Evolutionary conservation across 805 yeast species (phyloP).

Genomic region (Priceomyces carsonii): DNA sequence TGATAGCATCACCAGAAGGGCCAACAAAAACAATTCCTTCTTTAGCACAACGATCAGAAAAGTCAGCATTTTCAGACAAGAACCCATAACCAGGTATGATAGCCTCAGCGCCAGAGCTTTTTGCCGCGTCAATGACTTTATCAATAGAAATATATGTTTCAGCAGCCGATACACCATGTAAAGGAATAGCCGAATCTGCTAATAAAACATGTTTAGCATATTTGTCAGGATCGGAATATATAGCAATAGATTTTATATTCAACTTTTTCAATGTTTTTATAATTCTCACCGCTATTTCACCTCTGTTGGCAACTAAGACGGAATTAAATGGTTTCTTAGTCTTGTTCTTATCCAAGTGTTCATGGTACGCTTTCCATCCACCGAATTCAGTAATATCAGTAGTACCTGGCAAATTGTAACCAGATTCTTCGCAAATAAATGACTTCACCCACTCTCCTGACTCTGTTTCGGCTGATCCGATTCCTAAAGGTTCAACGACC

Average conservation of each 20-base stretch:
- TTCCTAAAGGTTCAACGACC: slow-evolving; percentile 95
- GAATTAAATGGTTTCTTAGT: slow-evolving; percentile 64
- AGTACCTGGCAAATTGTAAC: slow-evolving; percentile 72
- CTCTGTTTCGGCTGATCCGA: slow-evolving; percentile 85
- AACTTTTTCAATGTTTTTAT: slow-evolving; percentile 83
- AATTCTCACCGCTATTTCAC: slow-evolving; percentile 95
- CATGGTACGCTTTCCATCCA: slow-evolving; percentile 78
- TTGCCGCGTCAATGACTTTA: slow-evolving; percentile 84
- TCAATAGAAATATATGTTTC: slow-evolving; percentile 87
- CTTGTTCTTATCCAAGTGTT: slow-evolving; percentile 23
- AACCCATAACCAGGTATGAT: slow-evolving; percentile 98
- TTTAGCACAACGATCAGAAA: slow-evolving; percentile 79
- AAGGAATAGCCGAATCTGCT: slow-evolving; percentile 80
- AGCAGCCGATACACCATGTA: slow-evolving; percentile 82
- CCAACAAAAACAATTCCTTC: slow-evolving; percentile 93
- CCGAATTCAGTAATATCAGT: slow-evolving; percentile 83
- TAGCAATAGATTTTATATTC: slow-evolving; percentile 77
- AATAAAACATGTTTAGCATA: slow-evolving; percentile 82
- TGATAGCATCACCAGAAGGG: slow-evolving; percentile 92
- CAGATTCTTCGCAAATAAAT: slow-evolving; percentile 90
- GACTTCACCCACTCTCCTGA: slow-evolving; percentile 87
- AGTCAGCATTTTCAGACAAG: slow-evolving; percentile 93
- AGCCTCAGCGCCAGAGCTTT: slow-evolving; percentile 84
- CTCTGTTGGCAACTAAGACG: slow-evolving; percentile 95
- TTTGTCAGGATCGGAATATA: slow-evolving; percentile 87